phyloP scores from a whole-genome alignment of 2,329 filamentous ascomycete species.

The Ampelomyces quisqualis region DNA sequence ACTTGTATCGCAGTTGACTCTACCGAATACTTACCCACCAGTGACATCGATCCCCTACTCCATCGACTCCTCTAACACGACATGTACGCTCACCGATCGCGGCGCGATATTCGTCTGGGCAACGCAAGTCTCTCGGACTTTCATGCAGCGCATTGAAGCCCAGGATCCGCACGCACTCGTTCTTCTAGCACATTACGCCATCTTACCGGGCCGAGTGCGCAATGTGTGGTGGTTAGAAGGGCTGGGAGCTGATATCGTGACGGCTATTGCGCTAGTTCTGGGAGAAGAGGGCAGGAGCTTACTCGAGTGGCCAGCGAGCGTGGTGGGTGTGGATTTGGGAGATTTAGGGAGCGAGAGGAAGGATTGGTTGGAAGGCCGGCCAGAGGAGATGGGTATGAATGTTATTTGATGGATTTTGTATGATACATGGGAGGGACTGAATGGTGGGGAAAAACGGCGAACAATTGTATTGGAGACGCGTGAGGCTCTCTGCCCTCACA shows the following conservation, averaged over 20 bases:
- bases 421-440: no score
- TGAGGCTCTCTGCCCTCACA: no score
- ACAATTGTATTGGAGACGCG: no score
- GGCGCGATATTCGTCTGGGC: conserved; percentile 41
- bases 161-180: conserved; percentile 39
- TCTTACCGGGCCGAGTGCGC: conserved; percentile 37
- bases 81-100: conserved; percentile 34
- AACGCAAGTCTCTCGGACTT: conserved; percentile 29
- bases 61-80: no score
- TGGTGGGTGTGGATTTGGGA: conserved; percentile 31
- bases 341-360: conserved; percentile 22
- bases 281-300: conserved; percentile 33
- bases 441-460: no score
- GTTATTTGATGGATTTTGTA: no score
- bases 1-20: conserved; percentile 34
- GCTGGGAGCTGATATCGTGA: conserved; percentile 35
- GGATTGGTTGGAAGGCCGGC: conserved; percentile 21
- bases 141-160: conserved; percentile 31
- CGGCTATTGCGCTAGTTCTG: conserved; percentile 36
- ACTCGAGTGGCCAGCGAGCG: conserved; percentile 35
- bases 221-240: conserved; percentile 43
- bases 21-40: conserved; percentile 23
- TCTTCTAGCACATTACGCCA: conserved; percentile 43
- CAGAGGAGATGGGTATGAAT: conserved; percentile 30
- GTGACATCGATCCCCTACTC: conserved; percentile 35